Evolutionary conservation across 495 filamentous ascomycete genomes (phyloP), one percentile per base, ranked within the genome.

Genomic region (Neurospora sp.): DNA sequence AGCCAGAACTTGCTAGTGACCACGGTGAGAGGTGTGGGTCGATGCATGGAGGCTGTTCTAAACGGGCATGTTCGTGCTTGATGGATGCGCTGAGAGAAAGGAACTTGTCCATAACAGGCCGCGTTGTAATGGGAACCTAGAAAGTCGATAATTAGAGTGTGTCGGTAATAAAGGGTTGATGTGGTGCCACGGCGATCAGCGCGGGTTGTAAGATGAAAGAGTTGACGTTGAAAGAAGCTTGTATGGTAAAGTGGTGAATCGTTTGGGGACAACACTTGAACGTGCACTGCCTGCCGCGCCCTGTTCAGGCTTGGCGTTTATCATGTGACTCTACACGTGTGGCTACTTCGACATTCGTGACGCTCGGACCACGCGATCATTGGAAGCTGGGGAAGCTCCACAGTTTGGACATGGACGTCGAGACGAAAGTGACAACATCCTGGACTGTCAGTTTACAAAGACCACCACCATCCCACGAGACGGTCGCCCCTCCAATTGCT

Each of bases 401-500:
- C 53, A 35, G 14, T 65, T 59, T 59, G 53, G 22, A 4, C 53
- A 35, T 65, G 4, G 45, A 48, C 17, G 42, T 44, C 42, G 17
- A 22, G 45, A 20, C 35, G 35, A 37, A 37, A 37, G 35, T 4
- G 35, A 37, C 20, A 59, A 71, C 45, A 72, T 59, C 72, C 38
- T 8, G 22, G 45, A 71, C 41, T 31, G 2, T 53, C 61, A 69
- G 61, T 42, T 65, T 71, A 65, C 68, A 27, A 75, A 45, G 8
- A 44, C 44, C 70, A 42, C 44, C 73, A 73, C 71, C 74, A 75
- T 73, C 78, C 76, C 74, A 73, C 75, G 71, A 73, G 74, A 72
- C 73, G 75, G 74, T 72, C 74, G 71, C 73, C 12, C 27, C 53
- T 61, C 53, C 76, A 71, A 81, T 77, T 78, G 74, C 76, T 40